Conservation (phyloP, 306 rosid genomes). For the Ormosia semicastrata region DNA sequence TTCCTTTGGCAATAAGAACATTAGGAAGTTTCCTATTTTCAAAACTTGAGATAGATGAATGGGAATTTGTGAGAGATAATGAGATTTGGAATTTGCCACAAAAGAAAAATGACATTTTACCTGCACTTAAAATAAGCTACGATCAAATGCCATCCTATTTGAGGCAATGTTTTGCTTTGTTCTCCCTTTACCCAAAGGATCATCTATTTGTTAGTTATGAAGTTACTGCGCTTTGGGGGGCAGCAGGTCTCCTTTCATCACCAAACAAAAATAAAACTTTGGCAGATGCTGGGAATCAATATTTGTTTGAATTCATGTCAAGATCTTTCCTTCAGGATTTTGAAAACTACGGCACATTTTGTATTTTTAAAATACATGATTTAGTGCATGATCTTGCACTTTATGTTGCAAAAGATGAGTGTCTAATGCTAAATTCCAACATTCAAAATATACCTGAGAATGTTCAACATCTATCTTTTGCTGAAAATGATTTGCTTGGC, state of each 20-base stretch:
- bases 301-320: slow-evolving; percentile 21
- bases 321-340: slow-evolving; percentile 33
- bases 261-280: not conserved
- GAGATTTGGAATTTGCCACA: slow-evolving; percentile 39
- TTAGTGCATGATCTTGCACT: slow-evolving; percentile 36
- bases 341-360: not conserved
- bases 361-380: slow-evolving; percentile 20
- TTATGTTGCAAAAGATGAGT: slow-evolving; percentile 10
- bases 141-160: slow-evolving; percentile 35
- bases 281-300: slow-evolving; percentile 13
- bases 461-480: not conserved
- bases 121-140: slow-evolving; percentile 34
- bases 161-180: slow-evolving; percentile 36
- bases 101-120: slow-evolving; percentile 7
- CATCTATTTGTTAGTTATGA: not conserved
- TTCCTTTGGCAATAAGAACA: slow-evolving; percentile 41
- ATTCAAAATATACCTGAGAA: not conserved
- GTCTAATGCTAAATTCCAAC: not conserved
- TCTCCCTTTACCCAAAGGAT: slow-evolving; percentile 21
- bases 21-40: slow-evolving; percentile 23
- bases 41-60: not conserved
- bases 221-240: slow-evolving; percentile 17
- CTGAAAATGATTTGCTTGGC: not conserved
- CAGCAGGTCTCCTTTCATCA: slow-evolving; percentile 34
- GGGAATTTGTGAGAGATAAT: slow-evolving; percentile 9